Evolutionary conservation across 495 filamentous ascomycete species (phyloP).

Genomic region (Ramalina intermedia): DNA sequence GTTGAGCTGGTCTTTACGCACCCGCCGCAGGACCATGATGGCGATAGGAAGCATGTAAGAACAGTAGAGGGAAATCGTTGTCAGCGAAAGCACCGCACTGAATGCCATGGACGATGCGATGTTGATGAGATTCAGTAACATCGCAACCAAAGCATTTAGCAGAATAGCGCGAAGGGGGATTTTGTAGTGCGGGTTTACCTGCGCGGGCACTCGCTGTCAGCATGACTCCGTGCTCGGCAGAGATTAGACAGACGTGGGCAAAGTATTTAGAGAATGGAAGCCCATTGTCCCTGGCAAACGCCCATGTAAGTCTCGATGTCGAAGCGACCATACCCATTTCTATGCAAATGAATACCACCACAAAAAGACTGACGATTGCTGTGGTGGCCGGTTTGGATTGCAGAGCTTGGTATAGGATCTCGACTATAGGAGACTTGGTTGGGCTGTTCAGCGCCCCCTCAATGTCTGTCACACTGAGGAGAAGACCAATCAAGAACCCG

Average conservation of each 20-base stretch:
- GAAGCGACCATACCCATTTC: constrained; percentile 36
- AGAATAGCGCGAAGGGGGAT: neutral
- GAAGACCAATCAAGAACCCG: constrained; percentile 23
- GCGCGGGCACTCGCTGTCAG: no score
- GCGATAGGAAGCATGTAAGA: constrained; percentile 25
- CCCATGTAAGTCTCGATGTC: constrained; percentile 39
- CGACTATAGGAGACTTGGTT: constrained; percentile 21
- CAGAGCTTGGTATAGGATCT: constrained; percentile 20
- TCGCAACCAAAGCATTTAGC: neutral
- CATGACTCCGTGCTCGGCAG: neutral
- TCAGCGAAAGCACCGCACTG: constrained; percentile 30
- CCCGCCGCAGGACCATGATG: constrained; percentile 1
- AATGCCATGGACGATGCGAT: constrained; percentile 36
- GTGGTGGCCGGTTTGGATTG: constrained; percentile 16
- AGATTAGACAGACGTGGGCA: constrained; percentile 18
- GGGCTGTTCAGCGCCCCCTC: constrained; percentile 17
- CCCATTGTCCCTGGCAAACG: constrained; percentile 47
- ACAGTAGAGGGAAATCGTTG: constrained; percentile 18
- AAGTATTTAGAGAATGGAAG: constrained; percentile 41
- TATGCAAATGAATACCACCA: constrained; percentile 15
- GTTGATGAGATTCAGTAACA: constrained; percentile 28
- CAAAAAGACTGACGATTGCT: constrained; percentile 10
- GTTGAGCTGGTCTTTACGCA: constrained; percentile 13
- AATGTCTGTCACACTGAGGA: constrained; percentile 28
- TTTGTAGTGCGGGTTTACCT: neutral